Base-by-base conservation (phyloP, 1,284 basidiomycete species). In the Leccinum subrobustum region DNA sequence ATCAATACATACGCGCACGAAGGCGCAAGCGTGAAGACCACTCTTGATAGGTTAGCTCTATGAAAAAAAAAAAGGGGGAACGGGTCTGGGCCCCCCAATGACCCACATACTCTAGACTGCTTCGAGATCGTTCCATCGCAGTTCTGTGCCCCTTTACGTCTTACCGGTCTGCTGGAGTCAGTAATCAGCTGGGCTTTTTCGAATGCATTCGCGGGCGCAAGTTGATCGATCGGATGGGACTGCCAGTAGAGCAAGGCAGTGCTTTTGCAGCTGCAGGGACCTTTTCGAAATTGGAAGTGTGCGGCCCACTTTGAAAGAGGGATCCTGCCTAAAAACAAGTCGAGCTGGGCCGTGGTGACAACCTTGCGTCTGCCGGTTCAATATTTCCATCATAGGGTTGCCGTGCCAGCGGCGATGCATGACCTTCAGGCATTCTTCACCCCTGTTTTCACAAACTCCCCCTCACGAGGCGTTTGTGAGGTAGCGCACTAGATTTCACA, bases 401-500 rank as follows among this genome's bases (percentile, higher is more conserved):
- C 20, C 18, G 20, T 4, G 12, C 20, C 20, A 53, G 25, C 33
- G 33, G 20, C 18, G 8, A 25, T 25, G 33, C 52, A 35, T 53
- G 52, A 37, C 31, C 20, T 8, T n/a, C 35, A 11, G 23, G 33
- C 23, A 42, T 39, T 25, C 23, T 29, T 25, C n/a, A 16, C 42
- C 31, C 54, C 39, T 27, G 55, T 52, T 37, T 63, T 56, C 59
- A 57, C 59, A 53, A 53, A n/a, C 44, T 20, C 52, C 18, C 39
- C 33, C 42, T 20, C 66, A 72, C 60, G 70, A 60, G 68, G 68
- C 29, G 6, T 35, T 70, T 72, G 64, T 52, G 66, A 69, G 62
- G 67, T 58, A 57, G 65, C 16, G 6, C 51, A 33, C 18, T 20
- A 31, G 58, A 57, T 47, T 42, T 52, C 31, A 53, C 53, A 37